These are phyloP conservation scores for Lactarius deliciosus DNA, from an alignment of 768 basidiomycete genomes.

Conservation along the genomic window DNA sequence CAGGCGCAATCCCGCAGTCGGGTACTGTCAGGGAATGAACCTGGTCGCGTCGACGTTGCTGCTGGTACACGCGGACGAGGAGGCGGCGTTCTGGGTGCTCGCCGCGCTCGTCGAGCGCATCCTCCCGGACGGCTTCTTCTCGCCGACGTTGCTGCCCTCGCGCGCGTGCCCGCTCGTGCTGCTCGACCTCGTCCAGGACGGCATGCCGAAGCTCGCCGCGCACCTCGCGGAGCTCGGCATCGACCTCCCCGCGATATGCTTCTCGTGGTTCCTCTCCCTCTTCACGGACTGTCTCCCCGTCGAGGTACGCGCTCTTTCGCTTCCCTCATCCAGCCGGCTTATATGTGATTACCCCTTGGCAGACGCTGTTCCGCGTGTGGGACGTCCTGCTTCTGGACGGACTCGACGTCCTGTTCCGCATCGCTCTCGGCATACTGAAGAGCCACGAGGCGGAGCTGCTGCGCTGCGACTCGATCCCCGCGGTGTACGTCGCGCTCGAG, in stretches of 20 bases:
- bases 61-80: slow-evolving; percentile 90
- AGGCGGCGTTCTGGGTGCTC: slow-evolving; percentile 97
- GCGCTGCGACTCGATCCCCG: slow-evolving; percentile 79
- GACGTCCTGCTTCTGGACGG: slow-evolving; percentile 94
- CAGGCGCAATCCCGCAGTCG: slow-evolving; percentile 89
- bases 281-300: slow-evolving; percentile 97
- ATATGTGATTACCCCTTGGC: not conserved
- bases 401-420: slow-evolving; percentile 85
- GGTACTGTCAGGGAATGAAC: slow-evolving; percentile 96
- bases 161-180: slow-evolving; percentile 92
- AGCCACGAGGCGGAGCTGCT: slow-evolving; percentile 82
- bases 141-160: slow-evolving; percentile 87
- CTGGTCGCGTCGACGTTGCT: slow-evolving; percentile 93
- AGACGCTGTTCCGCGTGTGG: slow-evolving; percentile 97
- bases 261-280: slow-evolving; percentile 96
- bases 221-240: slow-evolving; percentile 82
- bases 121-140: slow-evolving; percentile 91
- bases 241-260: slow-evolving; percentile 92
- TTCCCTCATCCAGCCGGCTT: not conserved
- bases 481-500: slow-evolving; percentile 86
- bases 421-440: slow-evolving; percentile 84
- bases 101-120: slow-evolving; percentile 85
- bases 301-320: slow-evolving; percentile 54
- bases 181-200: slow-evolving; percentile 80
- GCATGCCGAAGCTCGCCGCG: slow-evolving; percentile 66